Percentiles rank a stretch among this genome's conserved stretches.
These are phyloP conservation scores for Xylaria intraflava DNA, from an alignment of 495 filamentous ascomycete species.

Conservation along the genomic window DNA sequence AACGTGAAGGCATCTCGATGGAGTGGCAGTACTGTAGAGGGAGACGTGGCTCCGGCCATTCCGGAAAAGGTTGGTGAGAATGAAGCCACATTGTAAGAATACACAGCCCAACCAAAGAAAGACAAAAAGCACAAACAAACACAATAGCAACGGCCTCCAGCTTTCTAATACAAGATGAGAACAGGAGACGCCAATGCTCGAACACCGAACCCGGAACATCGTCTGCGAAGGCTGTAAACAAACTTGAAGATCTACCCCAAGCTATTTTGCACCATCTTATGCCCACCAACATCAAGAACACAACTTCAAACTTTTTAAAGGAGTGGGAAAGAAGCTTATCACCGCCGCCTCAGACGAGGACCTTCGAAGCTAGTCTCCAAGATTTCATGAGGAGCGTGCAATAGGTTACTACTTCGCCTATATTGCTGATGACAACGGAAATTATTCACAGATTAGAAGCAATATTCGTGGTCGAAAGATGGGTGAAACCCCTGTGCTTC, in stretches of 20 bases:
- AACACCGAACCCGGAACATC: slow-evolving; percentile 32
- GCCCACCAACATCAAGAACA: slow-evolving; percentile 59
- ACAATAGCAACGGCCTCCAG: slow-evolving; percentile 1
- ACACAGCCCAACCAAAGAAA: slow-evolving; percentile 7
- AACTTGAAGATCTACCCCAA: slow-evolving; percentile 59
- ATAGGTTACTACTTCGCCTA: neutral
- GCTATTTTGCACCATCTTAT: slow-evolving; percentile 48
- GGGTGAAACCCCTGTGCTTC: neutral
- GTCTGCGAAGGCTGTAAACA: slow-evolving; percentile 19
- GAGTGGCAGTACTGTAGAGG: slow-evolving; percentile 44
- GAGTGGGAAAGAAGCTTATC: slow-evolving; percentile 63
- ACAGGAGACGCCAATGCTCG: slow-evolving; percentile 25
- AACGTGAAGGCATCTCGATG: slow-evolving; percentile 39
- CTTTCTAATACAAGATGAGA: slow-evolving; percentile 8
- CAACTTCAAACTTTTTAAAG: slow-evolving; percentile 66
- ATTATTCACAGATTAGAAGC: neutral
- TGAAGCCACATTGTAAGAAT: slow-evolving; percentile 37
- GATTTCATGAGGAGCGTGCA: slow-evolving; percentile 1
- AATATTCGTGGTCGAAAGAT: neutral
- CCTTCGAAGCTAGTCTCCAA: slow-evolving; percentile 8
- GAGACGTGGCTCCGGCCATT: slow-evolving; percentile 35
- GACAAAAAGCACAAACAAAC: neutral
- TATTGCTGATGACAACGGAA: neutral
- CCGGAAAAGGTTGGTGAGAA: slow-evolving; percentile 34
- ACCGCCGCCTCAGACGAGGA: slow-evolving; percentile 15